phyloP scores from a whole-genome alignment of 2,329 filamentous ascomycete species.

The Pyricularia grisea region DNA sequence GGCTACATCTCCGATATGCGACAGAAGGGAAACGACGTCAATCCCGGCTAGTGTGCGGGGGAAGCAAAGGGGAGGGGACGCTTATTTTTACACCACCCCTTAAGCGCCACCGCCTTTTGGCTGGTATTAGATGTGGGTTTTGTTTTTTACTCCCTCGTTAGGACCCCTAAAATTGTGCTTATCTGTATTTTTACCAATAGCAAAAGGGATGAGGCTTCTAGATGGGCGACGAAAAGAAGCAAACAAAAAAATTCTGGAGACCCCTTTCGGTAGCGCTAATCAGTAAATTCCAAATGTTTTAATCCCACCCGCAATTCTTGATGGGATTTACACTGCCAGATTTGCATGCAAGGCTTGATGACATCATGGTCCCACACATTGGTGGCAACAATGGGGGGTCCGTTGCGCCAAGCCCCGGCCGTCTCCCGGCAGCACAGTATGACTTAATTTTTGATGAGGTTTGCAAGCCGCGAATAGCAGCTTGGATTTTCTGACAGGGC shows the following conservation, averaged over 20 bases:
- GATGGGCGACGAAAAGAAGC: background rate
- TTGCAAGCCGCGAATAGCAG: background rate
- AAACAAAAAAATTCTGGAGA: background rate
- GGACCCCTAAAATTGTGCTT: background rate
- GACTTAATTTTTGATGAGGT: background rate
- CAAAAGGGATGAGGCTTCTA: background rate
- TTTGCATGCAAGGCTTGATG: background rate
- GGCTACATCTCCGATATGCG: background rate
- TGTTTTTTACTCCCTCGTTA: background rate
- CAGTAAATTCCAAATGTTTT: background rate
- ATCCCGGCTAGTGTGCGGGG: background rate
- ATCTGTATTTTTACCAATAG: background rate
- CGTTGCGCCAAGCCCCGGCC: background rate
- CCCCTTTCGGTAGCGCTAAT: background rate
- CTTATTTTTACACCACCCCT: background rate
- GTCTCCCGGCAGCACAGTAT: background rate
- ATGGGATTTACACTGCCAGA: background rate
- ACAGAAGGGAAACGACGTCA: background rate
- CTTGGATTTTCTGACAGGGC: background rate
- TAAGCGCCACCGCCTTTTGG: background rate
- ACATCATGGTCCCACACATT: background rate
- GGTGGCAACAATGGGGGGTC: background rate
- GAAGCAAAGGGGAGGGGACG: background rate
- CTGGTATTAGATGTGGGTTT: background rate
- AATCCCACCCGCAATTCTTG: background rate